phyloP scores from a whole-genome alignment of 768 basidiomycete species.

The Russula emetica region DNA sequence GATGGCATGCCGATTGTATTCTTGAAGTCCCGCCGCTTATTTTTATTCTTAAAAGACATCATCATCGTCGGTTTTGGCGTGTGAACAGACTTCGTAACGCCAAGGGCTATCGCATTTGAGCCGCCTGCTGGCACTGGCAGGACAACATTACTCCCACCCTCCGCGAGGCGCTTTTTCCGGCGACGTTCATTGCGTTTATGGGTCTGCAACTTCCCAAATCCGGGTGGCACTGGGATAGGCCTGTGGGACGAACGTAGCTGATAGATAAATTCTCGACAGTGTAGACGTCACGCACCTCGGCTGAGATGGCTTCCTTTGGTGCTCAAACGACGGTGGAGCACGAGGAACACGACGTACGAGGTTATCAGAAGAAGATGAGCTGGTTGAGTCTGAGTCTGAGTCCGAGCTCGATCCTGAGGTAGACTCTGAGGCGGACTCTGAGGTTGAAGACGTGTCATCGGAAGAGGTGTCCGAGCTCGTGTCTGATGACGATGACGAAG shows the following conservation, averaged over 20 bases:
- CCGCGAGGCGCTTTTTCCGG: slow-evolving; percentile 42
- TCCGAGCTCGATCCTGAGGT: slow-evolving; percentile 29
- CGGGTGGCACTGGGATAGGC: slow-evolving; percentile 46
- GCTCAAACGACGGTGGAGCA: slow-evolving; percentile 1
- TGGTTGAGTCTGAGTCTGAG: slow-evolving; percentile 30
- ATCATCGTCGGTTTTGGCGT: slow-evolving; percentile 40
- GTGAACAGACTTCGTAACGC: slow-evolving; percentile 26
- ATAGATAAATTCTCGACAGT: neutral
- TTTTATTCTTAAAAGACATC: slow-evolving; percentile 65
- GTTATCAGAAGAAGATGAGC: slow-evolving; percentile 27
- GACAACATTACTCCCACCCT: slow-evolving; percentile 27
- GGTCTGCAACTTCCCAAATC: slow-evolving; percentile 54
- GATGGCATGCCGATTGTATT: slow-evolving; percentile 43
- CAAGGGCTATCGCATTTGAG: slow-evolving; percentile 46
- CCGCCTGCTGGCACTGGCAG: slow-evolving; percentile 34
- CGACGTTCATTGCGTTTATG: slow-evolving; percentile 56
- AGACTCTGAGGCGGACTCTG: slow-evolving; percentile 33
- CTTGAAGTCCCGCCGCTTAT: slow-evolving; percentile 67
- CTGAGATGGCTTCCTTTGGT: neutral
- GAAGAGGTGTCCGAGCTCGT: slow-evolving; percentile 24
- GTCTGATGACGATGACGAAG: slow-evolving; percentile 7
- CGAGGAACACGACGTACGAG: neutral
- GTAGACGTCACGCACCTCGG: slow-evolving; percentile 8
- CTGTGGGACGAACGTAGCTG: slow-evolving; percentile 12
- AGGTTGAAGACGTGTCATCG: slow-evolving; percentile 25